Evolutionary conservation across 225 moss, liverwort and hornwort species (phyloP), one percentile per base, ranked within the genome.

Genomic region (Lunularia cruciata): DNA sequence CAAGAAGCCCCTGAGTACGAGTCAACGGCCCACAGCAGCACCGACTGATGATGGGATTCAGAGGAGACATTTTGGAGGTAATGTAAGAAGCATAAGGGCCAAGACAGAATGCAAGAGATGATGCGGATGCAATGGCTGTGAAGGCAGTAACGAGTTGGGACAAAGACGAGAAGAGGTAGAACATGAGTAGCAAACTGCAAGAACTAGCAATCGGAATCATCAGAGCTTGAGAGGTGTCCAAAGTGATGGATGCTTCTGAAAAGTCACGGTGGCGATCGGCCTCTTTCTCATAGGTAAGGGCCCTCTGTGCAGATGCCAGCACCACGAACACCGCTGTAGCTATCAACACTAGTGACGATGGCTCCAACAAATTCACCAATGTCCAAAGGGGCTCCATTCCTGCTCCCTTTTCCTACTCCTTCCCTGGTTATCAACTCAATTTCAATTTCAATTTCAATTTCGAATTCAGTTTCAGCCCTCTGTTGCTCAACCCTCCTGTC

Each of bases 141-240:
- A 95, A 89, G 33, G 80, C 89, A 72, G 89, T 91, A 45, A 95
- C 83, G n/a, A 95, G 81, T 79, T 92, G 89, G 0, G 94, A 91
- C 70, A 95, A 70, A 2, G 94, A 95, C 3, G 91, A 83, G 69
- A 95, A 95, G 37, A 95, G 85, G 75, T 91, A 95, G 85, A 91
- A 95, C 94, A 95, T 95, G 70, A 95, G 79, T 71, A 95, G 78
- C 57, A 95, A 76, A 60, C 89, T 92, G 73, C 91, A 91, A 36
- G 94, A 95, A 78, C 91, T 89, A 45, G 94, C 88, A 68, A 95
- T 83, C 26, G 94, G 94, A 66, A 95, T 86, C 60, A 95, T 69
- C 63, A 95, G 75, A 32, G 94, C 94, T 77, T 95, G 94, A n/a
- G 92, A 89, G 37, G 85, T 89, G 72, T 92, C 91, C 0, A 95